These are phyloP conservation scores for Nitzschia sp. DNA, from an alignment of 108 stramenopile genomes.

Conservation along the genomic window DNA sequence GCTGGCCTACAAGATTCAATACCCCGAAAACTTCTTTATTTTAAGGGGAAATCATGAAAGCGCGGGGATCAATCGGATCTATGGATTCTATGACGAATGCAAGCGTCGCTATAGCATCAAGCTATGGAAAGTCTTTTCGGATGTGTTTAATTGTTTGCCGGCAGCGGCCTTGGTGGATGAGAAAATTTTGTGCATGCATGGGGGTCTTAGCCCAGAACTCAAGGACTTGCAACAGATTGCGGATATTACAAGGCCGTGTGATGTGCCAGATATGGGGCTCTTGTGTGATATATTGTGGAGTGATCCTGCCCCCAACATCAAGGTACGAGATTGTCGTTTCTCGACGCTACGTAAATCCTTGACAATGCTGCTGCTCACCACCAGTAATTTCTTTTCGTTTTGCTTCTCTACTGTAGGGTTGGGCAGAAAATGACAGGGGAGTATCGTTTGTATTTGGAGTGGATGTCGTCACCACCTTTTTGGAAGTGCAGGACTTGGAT, in stretches of 20 bases:
- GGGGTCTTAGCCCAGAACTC: conserved; percentile 96
- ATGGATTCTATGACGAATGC: conserved; percentile 99
- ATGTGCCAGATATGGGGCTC: conserved; percentile 98
- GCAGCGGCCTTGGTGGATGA: conserved; percentile 99
- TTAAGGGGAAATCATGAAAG: conserved; percentile 99
- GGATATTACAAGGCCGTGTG: conserved; percentile 93
- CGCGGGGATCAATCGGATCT: conserved; percentile 98
- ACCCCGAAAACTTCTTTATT: conserved; percentile 99
- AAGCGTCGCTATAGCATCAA: conserved; percentile 96
- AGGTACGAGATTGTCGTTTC: no score
- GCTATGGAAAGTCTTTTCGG: conserved; percentile 99
- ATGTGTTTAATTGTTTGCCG: conserved; percentile 99
- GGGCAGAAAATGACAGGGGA: conserved; percentile 99
- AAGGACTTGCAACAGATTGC: conserved; percentile 95
- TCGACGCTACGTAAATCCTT: no score
- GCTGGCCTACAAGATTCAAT: conserved; percentile 98
- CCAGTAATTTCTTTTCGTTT: no score
- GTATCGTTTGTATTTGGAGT: conserved; percentile 99
- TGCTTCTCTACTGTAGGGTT: no score
- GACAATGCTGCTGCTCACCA: no score
- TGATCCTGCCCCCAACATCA: conserved; percentile 98
- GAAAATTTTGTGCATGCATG: conserved; percentile 99
- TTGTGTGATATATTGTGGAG: conserved; percentile 99
- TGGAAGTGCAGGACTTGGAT: conserved; percentile 97
- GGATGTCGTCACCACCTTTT: conserved; percentile 96